Evolutionary conservation across 2,329 filamentous ascomycete species (phyloP), one percentile per base, ranked within the genome.

Genomic region (Fusarium citri): DNA sequence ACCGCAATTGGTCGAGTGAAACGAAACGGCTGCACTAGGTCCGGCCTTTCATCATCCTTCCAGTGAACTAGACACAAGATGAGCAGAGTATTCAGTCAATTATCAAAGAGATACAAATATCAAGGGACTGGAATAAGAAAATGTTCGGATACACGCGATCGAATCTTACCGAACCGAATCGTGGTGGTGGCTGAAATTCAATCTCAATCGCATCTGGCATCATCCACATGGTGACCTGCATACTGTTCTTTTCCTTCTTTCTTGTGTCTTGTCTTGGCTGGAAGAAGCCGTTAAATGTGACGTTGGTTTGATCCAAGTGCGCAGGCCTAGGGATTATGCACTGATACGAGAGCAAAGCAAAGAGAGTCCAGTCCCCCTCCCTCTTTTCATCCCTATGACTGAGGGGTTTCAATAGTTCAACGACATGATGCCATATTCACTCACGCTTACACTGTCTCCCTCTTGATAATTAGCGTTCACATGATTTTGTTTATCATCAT

Each of bases 151-250:
- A 51, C 34, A 55, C 43, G 45, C 45, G 31, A 46, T 46, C 41
- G 30, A 34, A 28, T n/a, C 42, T 15, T 28, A 54, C 20, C 20
- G 10, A 42, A 62, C 40, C 31, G 23, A 59, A 50, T 46, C 20
- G 16, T 45, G 40, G 40, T 18, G 26, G 26, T 64, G 51, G 53
- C 37, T 50, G 28, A 34, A 43, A 8, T 37, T 37, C 34, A 37
- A 37, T 37, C 34, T 48, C 34, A 55, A 48, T 55, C 45, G 30
- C 25, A 48, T 55, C 31, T 45, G 22, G 26, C 41, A 53, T 63
- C 51, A 47, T 64, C 26, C 80, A 81, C 80, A 82, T 81, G 72
- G 78, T 65, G 64, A 62, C 66, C 45, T 71, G 68, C 67, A 66
- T 66, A 46, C n/a, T 43, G 26, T 22, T 23, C 59, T 46, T 49